These are phyloP conservation scores for Helianthus annuus DNA, from an alignment of 129 eudicot genomes.

Conservation along the genomic window HanXRQr2.0-SUNRISE NC_035433.2:122428185-122428684, in stretches of 20 bases:
- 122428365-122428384: constrained; percentile 44
- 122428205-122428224: constrained; percentile 50
- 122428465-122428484: constrained; percentile 39
- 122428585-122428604: constrained; percentile 45
- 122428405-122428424: constrained; percentile 45
- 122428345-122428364: constrained; percentile 50
- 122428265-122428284: constrained; percentile 50
- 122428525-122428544: constrained; percentile 44
- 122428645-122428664: constrained; percentile 2
- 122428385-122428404: constrained; percentile 46
- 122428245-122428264: constrained; percentile 54
- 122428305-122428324: constrained; percentile 47
- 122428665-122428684: constrained; percentile 4
- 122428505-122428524: constrained; percentile 54
- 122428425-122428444: constrained; percentile 41
- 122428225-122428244: constrained; percentile 45
- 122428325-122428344: constrained; percentile 48
- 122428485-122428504: constrained; percentile 50
- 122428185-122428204: constrained; percentile 52
- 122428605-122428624: constrained; percentile 40
- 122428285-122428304: constrained; percentile 45
- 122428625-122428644: background rate
- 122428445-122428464: constrained; percentile 42
- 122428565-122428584: constrained; percentile 47
- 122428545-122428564: constrained; percentile 50